Percentiles rank a stretch among this genome's conserved stretches.
These are phyloP conservation scores for Alternaria rosae DNA, from an alignment of 2,329 filamentous ascomycete species.

Conservation along the genomic window DNA sequence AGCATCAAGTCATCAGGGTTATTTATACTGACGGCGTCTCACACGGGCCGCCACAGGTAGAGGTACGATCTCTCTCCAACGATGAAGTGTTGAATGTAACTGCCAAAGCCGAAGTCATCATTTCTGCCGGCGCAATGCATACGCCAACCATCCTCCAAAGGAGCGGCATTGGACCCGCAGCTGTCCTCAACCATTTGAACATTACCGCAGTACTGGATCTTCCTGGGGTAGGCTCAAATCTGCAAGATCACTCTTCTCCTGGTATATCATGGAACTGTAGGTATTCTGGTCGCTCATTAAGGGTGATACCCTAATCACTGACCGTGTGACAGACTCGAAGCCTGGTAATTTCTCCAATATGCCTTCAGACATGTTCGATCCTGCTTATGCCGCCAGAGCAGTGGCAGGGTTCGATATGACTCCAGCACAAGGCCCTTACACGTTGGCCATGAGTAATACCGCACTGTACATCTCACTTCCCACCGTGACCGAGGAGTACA, in stretches of 20 bases:
- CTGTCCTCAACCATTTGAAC: slow-evolving; percentile 56
- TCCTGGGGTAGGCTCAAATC: slow-evolving; percentile 67
- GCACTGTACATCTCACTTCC: slow-evolving; percentile 11
- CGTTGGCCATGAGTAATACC: slow-evolving; percentile 8
- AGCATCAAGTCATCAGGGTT: slow-evolving; percentile 9
- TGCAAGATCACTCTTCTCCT: slow-evolving; percentile 61
- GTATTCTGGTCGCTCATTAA: background rate
- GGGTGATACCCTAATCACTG: background rate
- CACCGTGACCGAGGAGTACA: slow-evolving; percentile 2
- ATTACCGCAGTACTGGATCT: slow-evolving; percentile 61
- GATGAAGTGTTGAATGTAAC: background rate
- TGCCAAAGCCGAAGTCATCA: slow-evolving; percentile 30
- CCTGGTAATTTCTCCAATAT: slow-evolving; percentile 9
- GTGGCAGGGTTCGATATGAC: slow-evolving; percentile 6
- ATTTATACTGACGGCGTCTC: slow-evolving; percentile 1
- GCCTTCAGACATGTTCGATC: slow-evolving; percentile 11
- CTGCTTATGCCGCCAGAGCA: slow-evolving; percentile 3
- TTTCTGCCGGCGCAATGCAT: slow-evolving; percentile 57
- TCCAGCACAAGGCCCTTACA: slow-evolving; percentile 14
- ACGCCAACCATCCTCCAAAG: slow-evolving; percentile 65
- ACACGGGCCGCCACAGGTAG: slow-evolving; percentile 4
- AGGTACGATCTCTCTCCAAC: slow-evolving; percentile 40
- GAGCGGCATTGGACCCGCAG: slow-evolving; percentile 63
- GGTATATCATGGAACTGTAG: slow-evolving; percentile 6
- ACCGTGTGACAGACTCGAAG: slow-evolving; percentile 1